Evolutionary conservation across 1,284 basidiomycete species (phyloP).

Genomic region (Fistulina hepatica): DNA sequence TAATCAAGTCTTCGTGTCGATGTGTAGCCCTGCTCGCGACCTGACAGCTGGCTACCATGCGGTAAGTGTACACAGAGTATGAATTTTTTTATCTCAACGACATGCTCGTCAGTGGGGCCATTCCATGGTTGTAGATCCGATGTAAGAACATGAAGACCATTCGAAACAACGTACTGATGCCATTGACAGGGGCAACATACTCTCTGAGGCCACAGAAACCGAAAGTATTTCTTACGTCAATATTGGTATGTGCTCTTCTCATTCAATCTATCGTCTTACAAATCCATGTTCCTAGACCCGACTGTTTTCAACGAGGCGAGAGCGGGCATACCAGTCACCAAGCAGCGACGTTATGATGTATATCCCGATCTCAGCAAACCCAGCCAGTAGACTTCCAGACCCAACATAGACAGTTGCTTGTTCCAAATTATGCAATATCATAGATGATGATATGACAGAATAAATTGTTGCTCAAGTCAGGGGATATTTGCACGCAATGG

Average conservation of each 20-base stretch:
- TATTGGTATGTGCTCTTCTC: slow-evolving; percentile 52
- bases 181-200: slow-evolving; percentile 58
- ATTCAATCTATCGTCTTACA: slow-evolving; percentile 1
- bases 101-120: slow-evolving; percentile 65
- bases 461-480: too few relatives aligned
- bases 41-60: slow-evolving; percentile 76
- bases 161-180: slow-evolving; percentile 9
- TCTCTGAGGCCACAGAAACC: slow-evolving; percentile 69
- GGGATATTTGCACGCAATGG: too few relatives aligned
- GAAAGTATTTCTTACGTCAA: slow-evolving; percentile 76
- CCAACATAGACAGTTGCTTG: too few relatives aligned
- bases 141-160: slow-evolving; percentile 38
- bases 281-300: slow-evolving; percentile 44
- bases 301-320: slow-evolving; percentile 59
- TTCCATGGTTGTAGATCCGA: slow-evolving; percentile 82
- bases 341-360: slow-evolving; percentile 85
- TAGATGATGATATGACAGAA: too few relatives aligned
- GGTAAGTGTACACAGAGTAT: slow-evolving; percentile 34
- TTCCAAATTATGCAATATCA: too few relatives aligned
- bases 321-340: slow-evolving; percentile 77
- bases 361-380: slow-evolving; percentile 62
- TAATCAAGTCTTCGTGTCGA: slow-evolving; percentile 91
- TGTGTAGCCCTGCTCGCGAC: slow-evolving; percentile 93
- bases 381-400: too few relatives aligned
- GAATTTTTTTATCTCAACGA: slow-evolving; percentile 3